These are phyloP conservation scores for Trypanosoma vivax DNA, from an alignment of 208 protist genomes.

Conservation along the genomic window DNA sequence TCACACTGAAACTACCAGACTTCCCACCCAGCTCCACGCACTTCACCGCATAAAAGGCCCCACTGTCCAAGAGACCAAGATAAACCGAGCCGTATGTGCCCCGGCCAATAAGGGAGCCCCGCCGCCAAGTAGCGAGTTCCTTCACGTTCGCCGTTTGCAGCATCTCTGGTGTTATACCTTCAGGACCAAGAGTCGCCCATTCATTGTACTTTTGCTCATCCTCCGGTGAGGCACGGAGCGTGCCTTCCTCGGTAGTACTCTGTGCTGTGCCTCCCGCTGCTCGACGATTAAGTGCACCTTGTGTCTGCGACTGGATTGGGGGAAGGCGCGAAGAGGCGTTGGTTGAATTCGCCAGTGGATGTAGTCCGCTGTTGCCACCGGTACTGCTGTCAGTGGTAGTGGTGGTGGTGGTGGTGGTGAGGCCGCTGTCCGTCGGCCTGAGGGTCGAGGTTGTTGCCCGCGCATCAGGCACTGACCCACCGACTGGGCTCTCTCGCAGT, in stretches of 20 bases:
- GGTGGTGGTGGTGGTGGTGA: neutral
- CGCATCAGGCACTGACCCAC: too few relatives aligned
- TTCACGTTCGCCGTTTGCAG: conserved; percentile 70
- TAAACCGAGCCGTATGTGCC: conserved; percentile 91
- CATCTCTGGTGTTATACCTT: conserved; percentile 83
- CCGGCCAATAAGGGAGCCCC: conserved; percentile 77
- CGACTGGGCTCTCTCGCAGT: too few relatives aligned
- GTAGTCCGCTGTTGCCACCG: neutral
- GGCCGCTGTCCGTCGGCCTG: neutral
- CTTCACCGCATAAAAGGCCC: conserved; percentile 87
- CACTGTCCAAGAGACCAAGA: conserved; percentile 74
- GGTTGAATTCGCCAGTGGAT: neutral
- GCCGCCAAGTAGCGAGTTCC: conserved; percentile 63
- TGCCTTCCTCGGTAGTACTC: conserved; percentile 19
- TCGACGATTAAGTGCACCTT: too few relatives aligned
- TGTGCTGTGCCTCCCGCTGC: neutral
- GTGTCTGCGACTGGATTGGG: neutral
- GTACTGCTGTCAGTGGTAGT: neutral
- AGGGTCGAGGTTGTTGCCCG: neutral
- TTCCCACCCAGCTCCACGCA: conserved; percentile 64
- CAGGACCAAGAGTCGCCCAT: conserved; percentile 58
- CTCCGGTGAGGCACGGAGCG: conserved; percentile 47
- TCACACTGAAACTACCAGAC: conserved; percentile 49
- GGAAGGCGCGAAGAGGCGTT: neutral
- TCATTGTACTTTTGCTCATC: conserved; percentile 75